Percentiles rank a stretch among this genome's conserved stretches.
Conservation (phyloP, 2,329 filamentous ascomycete species). For the Penicillium janthinellum region DNA sequence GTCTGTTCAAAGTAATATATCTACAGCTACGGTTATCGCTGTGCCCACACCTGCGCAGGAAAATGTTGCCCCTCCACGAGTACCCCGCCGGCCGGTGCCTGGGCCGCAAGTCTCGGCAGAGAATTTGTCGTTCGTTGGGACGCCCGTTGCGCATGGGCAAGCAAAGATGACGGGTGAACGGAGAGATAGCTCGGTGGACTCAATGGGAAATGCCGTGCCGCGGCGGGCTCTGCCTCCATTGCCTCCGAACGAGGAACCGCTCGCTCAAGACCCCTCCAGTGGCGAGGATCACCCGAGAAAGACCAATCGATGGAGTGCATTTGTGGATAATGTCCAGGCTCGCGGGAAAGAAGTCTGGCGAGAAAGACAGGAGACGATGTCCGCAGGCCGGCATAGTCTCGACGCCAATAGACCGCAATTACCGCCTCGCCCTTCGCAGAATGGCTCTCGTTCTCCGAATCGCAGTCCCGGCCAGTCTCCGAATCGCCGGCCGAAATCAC, state of each 20-base stretch:
- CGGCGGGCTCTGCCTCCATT: slow-evolving; percentile 34
- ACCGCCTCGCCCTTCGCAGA: slow-evolving; percentile 26
- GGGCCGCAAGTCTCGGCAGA: slow-evolving; percentile 24
- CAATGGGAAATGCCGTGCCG: slow-evolving; percentile 8
- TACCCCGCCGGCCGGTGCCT: slow-evolving; percentile 24
- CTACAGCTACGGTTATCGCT: background rate
- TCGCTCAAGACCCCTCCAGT: slow-evolving; percentile 7
- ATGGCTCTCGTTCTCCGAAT: slow-evolving; percentile 21
- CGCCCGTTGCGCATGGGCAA: slow-evolving; percentile 16
- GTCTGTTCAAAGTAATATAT: slow-evolving; percentile 3
- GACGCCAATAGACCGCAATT: slow-evolving; percentile 31
- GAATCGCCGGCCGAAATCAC: slow-evolving; percentile 14
- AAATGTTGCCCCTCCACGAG: slow-evolving; percentile 19
- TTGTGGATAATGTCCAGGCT: slow-evolving; percentile 27
- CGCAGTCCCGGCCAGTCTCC: slow-evolving; percentile 35
- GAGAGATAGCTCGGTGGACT: background rate
- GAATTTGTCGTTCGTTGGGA: slow-evolving; percentile 24
- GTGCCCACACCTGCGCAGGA: slow-evolving; percentile 7
- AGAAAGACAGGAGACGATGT: slow-evolving; percentile 27
- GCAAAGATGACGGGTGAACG: background rate
- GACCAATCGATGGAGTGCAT: slow-evolving; percentile 34
- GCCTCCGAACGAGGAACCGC: slow-evolving; percentile 28
- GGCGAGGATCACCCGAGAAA: slow-evolving; percentile 18
- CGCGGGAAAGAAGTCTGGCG: slow-evolving; percentile 25
- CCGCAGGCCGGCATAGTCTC: slow-evolving; percentile 33